Evolutionary conservation across 306 rosid species (phyloP).

Genomic region (Glycyrrhiza uralensis): DNA sequence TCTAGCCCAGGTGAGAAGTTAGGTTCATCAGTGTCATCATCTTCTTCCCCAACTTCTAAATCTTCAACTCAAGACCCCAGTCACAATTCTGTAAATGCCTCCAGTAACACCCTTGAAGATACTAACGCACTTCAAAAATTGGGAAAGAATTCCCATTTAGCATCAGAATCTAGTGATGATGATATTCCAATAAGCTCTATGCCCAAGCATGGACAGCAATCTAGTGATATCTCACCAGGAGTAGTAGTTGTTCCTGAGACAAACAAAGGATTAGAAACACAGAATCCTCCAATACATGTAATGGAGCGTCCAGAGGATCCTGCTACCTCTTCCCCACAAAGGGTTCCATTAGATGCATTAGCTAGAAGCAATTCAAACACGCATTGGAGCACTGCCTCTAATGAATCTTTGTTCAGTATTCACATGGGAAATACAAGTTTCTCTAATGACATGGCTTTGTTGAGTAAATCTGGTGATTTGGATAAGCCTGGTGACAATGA

Average conservation of each 20-base stretch:
- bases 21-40: conserved; percentile 17
- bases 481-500: neutral
- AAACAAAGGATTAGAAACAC: conserved; percentile 30
- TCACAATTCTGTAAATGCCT: neutral
- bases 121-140: neutral
- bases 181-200: conserved; percentile 37
- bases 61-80: conserved; percentile 16
- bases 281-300: conserved; percentile 55
- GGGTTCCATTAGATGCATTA: conserved; percentile 64
- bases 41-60: conserved; percentile 13
- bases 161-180: conserved; percentile 20
- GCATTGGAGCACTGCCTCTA: conserved; percentile 76
- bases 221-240: neutral
- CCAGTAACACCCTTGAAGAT: neutral
- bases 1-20: neutral
- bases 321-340: conserved; percentile 16
- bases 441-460: conserved; percentile 45
- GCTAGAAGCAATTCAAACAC: conserved; percentile 40
- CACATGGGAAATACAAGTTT: conserved; percentile 79
- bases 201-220: conserved; percentile 22
- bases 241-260: neutral
- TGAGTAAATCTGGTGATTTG: conserved; percentile 23
- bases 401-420: conserved; percentile 83
- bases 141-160: neutral
- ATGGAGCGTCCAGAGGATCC: conserved; percentile 58